A percentile compares a stretch with the other conserved stretches of the same genome.
Conservation (phyloP, 805 yeast genomes). For the Jamesozyma jinghongensis region DNA sequence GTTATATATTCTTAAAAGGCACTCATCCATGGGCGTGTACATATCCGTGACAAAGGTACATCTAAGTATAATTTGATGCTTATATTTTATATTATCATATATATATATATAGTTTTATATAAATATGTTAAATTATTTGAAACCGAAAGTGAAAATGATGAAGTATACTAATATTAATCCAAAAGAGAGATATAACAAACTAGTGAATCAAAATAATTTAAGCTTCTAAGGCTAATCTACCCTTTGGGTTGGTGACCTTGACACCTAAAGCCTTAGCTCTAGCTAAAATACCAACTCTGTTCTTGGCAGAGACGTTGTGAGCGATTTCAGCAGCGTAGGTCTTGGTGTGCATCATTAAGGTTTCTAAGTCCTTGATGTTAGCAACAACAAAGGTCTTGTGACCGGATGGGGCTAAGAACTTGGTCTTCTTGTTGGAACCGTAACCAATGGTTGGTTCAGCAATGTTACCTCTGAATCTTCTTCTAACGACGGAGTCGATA, state of each 20-base stretch:
- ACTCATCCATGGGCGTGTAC: too few species aligned
- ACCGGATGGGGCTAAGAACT: constrained; percentile 92
- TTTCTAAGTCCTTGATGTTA: constrained; percentile 90
- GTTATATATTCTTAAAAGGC: too few species aligned
- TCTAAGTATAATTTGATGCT: too few species aligned
- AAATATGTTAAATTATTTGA: neutral
- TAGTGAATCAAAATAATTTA: constrained; percentile 32
- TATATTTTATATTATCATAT: too few species aligned
- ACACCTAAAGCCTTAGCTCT: constrained; percentile 98
- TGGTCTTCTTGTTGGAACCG: constrained; percentile 99
- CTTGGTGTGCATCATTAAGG: constrained; percentile 93
- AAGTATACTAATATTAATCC: constrained; percentile 3
- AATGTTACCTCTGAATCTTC: constrained; percentile 99
- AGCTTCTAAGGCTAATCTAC: constrained; percentile 97
- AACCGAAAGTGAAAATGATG: constrained; percentile 1
- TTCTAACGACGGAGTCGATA: constrained; percentile 99
- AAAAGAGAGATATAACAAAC: constrained; percentile 5
- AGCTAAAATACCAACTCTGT: constrained; percentile 93
- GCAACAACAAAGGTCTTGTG: constrained; percentile 94
- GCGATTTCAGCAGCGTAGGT: constrained; percentile 99
- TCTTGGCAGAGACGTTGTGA: constrained; percentile 95
- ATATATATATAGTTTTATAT: too few species aligned
- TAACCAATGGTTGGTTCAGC: constrained; percentile 99
- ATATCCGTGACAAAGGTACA: too few species aligned
- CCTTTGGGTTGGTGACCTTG: constrained; percentile 98